A percentile compares a stretch with the other conserved stretches of the same genome.
phyloP scores from a whole-genome alignment of 2,329 filamentous ascomycete genomes.

The Metarhizium brunneum region DNA sequence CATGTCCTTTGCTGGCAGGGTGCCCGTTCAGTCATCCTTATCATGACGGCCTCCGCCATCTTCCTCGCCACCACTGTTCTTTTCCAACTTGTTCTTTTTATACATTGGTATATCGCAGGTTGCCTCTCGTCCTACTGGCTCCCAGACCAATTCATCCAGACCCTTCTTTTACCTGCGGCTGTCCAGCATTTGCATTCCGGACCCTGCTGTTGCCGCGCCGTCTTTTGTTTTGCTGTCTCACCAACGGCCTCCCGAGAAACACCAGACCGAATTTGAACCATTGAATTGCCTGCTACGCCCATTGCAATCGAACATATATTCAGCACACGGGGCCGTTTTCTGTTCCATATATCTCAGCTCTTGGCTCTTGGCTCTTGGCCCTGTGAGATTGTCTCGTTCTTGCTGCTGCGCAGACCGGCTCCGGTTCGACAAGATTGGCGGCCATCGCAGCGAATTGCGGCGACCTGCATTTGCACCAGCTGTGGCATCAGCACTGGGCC shows the following conservation, averaged over 20 bases:
- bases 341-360: no score
- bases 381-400: no score
- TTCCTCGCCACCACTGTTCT: not conserved
- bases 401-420: no score
- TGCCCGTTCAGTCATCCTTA: not conserved
- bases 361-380: no score
- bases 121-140: not conserved
- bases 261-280: not conserved
- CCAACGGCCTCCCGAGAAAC: no score
- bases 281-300: not conserved
- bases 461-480: no score
- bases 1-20: no score
- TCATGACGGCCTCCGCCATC: slow-evolving; percentile 4
- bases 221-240: not conserved
- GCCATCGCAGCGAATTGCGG: no score
- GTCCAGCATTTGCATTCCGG: not conserved
- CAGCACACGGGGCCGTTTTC: no score
- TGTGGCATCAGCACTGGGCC: no score
- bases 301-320: no score
- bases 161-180: not conserved
- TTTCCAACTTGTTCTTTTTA: not conserved
- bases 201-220: not conserved
- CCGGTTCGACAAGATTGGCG: no score
- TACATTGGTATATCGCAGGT: not conserved
- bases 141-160: not conserved